These are phyloP conservation scores for Exophiala xenobiotica DNA, from an alignment of 2,329 filamentous ascomycete species.

Conservation along the genomic window DNA sequence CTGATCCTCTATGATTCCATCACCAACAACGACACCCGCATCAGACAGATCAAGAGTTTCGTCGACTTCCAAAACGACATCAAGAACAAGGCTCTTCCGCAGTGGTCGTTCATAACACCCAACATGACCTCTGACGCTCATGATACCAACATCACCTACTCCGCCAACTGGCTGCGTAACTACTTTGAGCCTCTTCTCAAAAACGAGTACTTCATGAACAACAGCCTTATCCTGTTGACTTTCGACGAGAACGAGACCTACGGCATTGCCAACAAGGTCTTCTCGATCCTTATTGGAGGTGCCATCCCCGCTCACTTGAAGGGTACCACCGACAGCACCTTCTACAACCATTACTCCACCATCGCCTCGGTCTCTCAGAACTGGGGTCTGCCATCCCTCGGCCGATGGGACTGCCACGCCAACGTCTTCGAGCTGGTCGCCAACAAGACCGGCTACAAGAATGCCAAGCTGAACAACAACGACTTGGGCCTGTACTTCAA, in stretches of 20 bases:
- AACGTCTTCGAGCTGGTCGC: constrained; percentile 67
- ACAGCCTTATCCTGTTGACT: constrained; percentile 72
- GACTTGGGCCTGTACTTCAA: constrained; percentile 53
- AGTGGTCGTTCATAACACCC: constrained; percentile 59
- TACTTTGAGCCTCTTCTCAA: constrained; percentile 71
- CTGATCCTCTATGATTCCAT: constrained; percentile 66
- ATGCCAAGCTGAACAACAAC: constrained; percentile 36
- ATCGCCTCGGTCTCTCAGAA: constrained; percentile 68
- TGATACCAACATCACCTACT: constrained; percentile 68
- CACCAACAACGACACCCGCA: constrained; percentile 57
- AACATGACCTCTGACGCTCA: constrained; percentile 68
- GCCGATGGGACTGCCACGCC: constrained; percentile 69
- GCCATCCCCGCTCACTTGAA: constrained; percentile 64
- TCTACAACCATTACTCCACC: constrained; percentile 71
- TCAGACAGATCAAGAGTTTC: constrained; percentile 72
- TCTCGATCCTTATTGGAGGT: constrained; percentile 71
- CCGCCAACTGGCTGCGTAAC: constrained; percentile 64
- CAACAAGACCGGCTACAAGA: constrained; percentile 57
- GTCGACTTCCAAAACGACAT: constrained; percentile 68
- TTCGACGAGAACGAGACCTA: constrained; percentile 80
- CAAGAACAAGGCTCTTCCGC: constrained; percentile 61
- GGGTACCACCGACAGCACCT: constrained; percentile 67
- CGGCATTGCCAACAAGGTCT: constrained; percentile 64
- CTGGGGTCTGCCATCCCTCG: constrained; percentile 68
- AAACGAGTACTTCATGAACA: constrained; percentile 69